Conservation (phyloP, 768 basidiomycete genomes). For the Mycena rosella region DNA sequence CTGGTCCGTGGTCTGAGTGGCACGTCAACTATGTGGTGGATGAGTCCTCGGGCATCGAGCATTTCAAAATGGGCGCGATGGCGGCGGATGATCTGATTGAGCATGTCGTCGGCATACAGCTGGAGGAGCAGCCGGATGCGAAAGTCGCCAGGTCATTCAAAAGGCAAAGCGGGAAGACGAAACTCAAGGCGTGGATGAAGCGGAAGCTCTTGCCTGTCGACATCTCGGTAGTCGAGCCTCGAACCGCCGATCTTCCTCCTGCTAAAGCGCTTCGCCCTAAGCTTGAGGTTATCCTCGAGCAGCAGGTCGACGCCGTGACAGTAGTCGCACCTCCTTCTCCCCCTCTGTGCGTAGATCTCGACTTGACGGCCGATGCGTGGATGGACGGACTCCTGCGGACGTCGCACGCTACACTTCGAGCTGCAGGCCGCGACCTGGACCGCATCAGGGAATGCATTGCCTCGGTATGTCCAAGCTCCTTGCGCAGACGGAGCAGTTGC, state of each 20-base stretch:
- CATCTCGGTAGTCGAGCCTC: not conserved
- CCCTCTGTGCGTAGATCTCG: conserved; percentile 20
- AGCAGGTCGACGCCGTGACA: conserved; percentile 2
- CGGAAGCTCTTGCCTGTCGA: conserved; percentile 61
- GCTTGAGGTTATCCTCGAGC: conserved; percentile 48
- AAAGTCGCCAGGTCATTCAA: conserved; percentile 41
- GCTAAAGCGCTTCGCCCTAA: conserved; percentile 32
- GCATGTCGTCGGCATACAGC: not conserved
- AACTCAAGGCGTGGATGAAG: conserved; percentile 74
- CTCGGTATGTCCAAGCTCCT: conserved; percentile 55
- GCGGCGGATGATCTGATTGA: not conserved
- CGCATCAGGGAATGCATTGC: conserved; percentile 66
- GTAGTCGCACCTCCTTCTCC: not conserved
- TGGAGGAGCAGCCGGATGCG: conserved; percentile 41
- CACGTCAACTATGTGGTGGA: conserved; percentile 6
- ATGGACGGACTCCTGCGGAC: conserved; percentile 58
- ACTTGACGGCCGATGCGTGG: conserved; percentile 48
- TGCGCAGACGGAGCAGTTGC: not conserved
- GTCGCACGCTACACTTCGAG: conserved; percentile 62
- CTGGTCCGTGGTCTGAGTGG: conserved; percentile 1
- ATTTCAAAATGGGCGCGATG: not conserved
- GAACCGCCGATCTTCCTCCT: not conserved
- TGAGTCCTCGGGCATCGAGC: conserved; percentile 13
- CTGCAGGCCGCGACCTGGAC: conserved; percentile 68
- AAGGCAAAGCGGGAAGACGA: conserved; percentile 55